These are phyloP conservation scores for Cyberlindnera euphorbiiphila DNA, from an alignment of 805 yeast genomes.

Conservation along the genomic window DNA sequence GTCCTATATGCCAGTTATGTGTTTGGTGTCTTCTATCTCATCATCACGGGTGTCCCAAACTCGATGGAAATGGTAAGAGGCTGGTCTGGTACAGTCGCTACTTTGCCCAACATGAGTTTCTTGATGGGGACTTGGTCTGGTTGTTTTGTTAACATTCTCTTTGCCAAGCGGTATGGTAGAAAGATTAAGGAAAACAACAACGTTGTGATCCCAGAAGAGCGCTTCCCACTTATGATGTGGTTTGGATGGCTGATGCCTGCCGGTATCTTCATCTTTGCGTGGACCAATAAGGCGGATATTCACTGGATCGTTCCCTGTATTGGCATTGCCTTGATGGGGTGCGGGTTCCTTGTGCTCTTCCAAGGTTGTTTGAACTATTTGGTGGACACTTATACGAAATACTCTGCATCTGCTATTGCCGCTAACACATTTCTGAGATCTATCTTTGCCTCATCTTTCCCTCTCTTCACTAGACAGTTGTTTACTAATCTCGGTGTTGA, in stretches of 20 bases:
- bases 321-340: slow-evolving; percentile 49
- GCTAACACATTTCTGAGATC: slow-evolving; percentile 61
- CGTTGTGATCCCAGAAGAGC: slow-evolving; percentile 54
- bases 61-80: slow-evolving; percentile 31
- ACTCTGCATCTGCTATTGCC: slow-evolving; percentile 63
- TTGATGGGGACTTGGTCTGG: slow-evolving; percentile 36
- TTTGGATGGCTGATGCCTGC: slow-evolving; percentile 43
- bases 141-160: slow-evolving; percentile 32
- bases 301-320: slow-evolving; percentile 58
- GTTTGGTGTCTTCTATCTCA: slow-evolving; percentile 44
- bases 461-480: slow-evolving; percentile 53
- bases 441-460: slow-evolving; percentile 57
- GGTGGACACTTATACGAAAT: slow-evolving; percentile 54
- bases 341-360: slow-evolving; percentile 54
- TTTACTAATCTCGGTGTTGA: slow-evolving; percentile 44
- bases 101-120: slow-evolving; percentile 35
- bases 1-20: slow-evolving; percentile 46
- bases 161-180: slow-evolving; percentile 29
- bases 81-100: slow-evolving; percentile 31
- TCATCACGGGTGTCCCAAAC: slow-evolving; percentile 41
- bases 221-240: slow-evolving; percentile 51
- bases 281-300: slow-evolving; percentile 46
- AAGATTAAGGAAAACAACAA: slow-evolving; percentile 40
- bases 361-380: slow-evolving; percentile 57
- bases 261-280: slow-evolving; percentile 59